A percentile compares a stretch with the other conserved stretches of the same genome.
phyloP scores from a whole-genome alignment of 1,139 yeast genomes.

The Zhuliangozyma blackwelliae region DNA sequence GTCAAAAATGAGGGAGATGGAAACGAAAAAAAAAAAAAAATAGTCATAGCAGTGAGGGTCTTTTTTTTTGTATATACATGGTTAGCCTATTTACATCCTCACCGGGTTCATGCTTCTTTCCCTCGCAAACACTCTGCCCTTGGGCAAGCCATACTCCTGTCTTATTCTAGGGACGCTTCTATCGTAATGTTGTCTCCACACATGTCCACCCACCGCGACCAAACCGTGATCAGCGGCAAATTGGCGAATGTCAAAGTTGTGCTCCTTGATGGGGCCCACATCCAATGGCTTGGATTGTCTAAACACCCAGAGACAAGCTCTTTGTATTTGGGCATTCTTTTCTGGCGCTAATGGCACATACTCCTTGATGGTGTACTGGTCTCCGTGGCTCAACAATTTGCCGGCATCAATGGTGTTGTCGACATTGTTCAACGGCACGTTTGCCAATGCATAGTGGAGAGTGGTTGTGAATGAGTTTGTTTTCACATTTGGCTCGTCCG shows the following conservation, averaged over 20 bases:
- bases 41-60: too few species aligned
- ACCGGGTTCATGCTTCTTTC: slow-evolving; percentile 22
- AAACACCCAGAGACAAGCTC: slow-evolving; percentile 89
- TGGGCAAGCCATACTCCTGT: slow-evolving; percentile 63
- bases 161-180: slow-evolving; percentile 67
- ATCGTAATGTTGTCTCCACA: slow-evolving; percentile 88
- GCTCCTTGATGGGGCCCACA: slow-evolving; percentile 6
- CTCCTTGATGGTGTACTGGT: slow-evolving; percentile 42
- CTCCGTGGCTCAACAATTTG: slow-evolving; percentile 39
- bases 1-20: too few species aligned
- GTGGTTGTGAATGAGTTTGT: slow-evolving; percentile 68
- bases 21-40: too few species aligned
- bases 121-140: slow-evolving; percentile 71
- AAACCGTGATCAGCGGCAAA: slow-evolving; percentile 56
- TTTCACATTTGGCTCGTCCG: slow-evolving; percentile 80
- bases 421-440: slow-evolving; percentile 58
- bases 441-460: slow-evolving; percentile 74
- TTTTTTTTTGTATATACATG: too few species aligned
- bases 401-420: slow-evolving; percentile 56
- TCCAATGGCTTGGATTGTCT: slow-evolving; percentile 47
- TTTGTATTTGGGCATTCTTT: slow-evolving; percentile 75
- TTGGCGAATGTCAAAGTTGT: slow-evolving; percentile 62
- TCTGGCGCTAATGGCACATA: slow-evolving; percentile 88
- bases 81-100: too few species aligned
- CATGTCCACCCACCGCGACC: slow-evolving; percentile 82